Evolutionary conservation across 1,139 yeast species (phyloP).

Genomic region (Candida sp.): DNA sequence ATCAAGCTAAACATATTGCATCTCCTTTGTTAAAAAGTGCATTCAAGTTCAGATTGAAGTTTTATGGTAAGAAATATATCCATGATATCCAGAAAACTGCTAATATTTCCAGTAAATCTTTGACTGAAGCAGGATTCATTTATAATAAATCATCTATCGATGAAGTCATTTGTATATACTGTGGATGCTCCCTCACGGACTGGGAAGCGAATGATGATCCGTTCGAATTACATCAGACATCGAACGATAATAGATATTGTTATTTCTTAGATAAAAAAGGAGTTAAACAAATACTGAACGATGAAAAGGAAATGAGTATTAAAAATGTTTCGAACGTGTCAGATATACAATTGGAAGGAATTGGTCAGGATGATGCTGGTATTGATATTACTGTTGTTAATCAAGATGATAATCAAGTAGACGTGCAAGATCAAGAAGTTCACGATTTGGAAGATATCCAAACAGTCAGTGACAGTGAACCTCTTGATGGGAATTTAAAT

Average conservation of each 20-base stretch:
- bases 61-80: constrained; percentile 57
- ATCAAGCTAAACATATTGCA: background rate
- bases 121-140: constrained; percentile 55
- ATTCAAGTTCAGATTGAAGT: constrained; percentile 39
- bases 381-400: no score
- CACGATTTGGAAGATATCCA: background rate
- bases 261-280: constrained; percentile 28
- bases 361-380: background rate
- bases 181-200: constrained; percentile 63
- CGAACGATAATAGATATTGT: constrained; percentile 34
- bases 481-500: background rate
- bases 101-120: constrained; percentile 33
- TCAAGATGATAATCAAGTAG: background rate
- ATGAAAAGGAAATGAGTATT: background rate
- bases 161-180: constrained; percentile 74
- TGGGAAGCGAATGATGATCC: constrained; percentile 77
- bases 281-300: background rate
- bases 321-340: background rate
- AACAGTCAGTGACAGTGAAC: background rate
- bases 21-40: constrained; percentile 25
- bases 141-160: constrained; percentile 41
- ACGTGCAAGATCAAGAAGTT: background rate
- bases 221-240: constrained; percentile 44
- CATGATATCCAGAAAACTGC: constrained; percentile 33
- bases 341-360: background rate